These are phyloP conservation scores for Sporothrix phasma DNA, from an alignment of 2,329 filamentous ascomycete genomes.

Conservation along the genomic window DNA sequence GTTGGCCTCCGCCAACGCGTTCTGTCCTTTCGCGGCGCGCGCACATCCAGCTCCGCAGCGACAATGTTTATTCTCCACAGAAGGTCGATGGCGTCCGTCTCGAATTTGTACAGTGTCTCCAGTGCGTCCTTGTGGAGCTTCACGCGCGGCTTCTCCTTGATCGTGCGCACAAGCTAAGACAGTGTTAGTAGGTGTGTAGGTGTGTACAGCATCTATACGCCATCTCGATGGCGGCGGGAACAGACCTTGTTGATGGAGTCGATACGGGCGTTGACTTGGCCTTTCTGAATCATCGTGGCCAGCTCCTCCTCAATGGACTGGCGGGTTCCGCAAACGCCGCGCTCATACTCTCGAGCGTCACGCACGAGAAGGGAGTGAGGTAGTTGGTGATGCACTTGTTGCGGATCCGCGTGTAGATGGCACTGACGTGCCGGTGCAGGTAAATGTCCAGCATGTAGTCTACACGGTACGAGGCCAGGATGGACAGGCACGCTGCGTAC, in stretches of 20 bases:
- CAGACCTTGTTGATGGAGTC: slow-evolving; percentile 68
- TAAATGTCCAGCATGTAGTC: slow-evolving; percentile 91
- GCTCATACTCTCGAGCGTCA: slow-evolving; percentile 70
- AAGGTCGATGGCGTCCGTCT: slow-evolving; percentile 64
- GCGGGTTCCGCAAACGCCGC: slow-evolving; percentile 58
- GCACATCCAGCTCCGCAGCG: slow-evolving; percentile 65
- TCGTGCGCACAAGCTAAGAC: slow-evolving; percentile 58
- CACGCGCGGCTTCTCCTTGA: slow-evolving; percentile 54
- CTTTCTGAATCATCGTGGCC: slow-evolving; percentile 62
- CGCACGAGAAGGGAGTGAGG: slow-evolving; percentile 78
- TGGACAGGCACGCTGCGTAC: slow-evolving; percentile 74
- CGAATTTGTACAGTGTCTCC: slow-evolving; percentile 58
- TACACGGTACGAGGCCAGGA: slow-evolving; percentile 67
- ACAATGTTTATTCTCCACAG: slow-evolving; percentile 68
- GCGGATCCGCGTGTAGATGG: slow-evolving; percentile 65
- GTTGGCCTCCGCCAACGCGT: neutral
- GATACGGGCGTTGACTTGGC: slow-evolving; percentile 65
- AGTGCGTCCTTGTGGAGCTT: slow-evolving; percentile 63
- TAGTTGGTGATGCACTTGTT: slow-evolving; percentile 92
- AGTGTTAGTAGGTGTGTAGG: neutral
- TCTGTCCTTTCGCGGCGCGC: slow-evolving; percentile 22
- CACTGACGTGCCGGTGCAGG: slow-evolving; percentile 61
- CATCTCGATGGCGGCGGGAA: neutral
- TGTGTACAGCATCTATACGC: neutral
- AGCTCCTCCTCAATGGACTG: slow-evolving; percentile 64